Evolutionary conservation across 768 basidiomycete species (phyloP).

Genomic region (Rhizopogon roseolus): DNA sequence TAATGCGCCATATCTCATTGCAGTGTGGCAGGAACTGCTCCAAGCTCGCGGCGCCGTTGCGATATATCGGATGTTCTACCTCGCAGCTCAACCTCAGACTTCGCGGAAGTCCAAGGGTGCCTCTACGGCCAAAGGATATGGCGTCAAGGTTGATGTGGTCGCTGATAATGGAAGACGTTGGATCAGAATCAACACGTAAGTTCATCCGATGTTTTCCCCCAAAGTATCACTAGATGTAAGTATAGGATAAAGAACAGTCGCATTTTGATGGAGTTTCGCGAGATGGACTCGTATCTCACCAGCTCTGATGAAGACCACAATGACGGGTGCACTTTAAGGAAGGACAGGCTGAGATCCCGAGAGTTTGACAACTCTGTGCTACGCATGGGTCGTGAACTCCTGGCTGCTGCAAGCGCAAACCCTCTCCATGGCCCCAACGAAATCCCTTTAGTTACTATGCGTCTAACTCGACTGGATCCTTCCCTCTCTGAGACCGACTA

Average conservation of each 20-base stretch:
- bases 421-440: slow-evolving; percentile 29
- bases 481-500: slow-evolving; percentile 22
- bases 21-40: slow-evolving; percentile 78
- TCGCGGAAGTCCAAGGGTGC: not conserved
- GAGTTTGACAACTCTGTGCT: slow-evolving; percentile 72
- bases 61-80: slow-evolving; percentile 51
- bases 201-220: slow-evolving; percentile 12
- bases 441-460: slow-evolving; percentile 49
- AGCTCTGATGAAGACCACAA: slow-evolving; percentile 45
- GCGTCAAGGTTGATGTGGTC: slow-evolving; percentile 78
- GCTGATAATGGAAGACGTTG: slow-evolving; percentile 70
- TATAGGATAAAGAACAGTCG: slow-evolving; percentile 74
- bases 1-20: slow-evolving; percentile 76
- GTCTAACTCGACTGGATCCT: slow-evolving; percentile 67
- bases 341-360: slow-evolving; percentile 34
- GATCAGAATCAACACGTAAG: slow-evolving; percentile 87
- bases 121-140: slow-evolving; percentile 14
- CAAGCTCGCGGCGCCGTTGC: slow-evolving; percentile 55
- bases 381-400: slow-evolving; percentile 61
- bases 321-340: slow-evolving; percentile 13
- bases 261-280: slow-evolving; percentile 74
- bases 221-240: not conserved
- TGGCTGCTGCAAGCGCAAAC: slow-evolving; percentile 59
- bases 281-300: slow-evolving; percentile 78
- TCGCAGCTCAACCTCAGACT: not conserved